Base-by-base conservation (phyloP, 1,284 basidiomycete genomes). In the Ceratobasidium sp. region DNA sequence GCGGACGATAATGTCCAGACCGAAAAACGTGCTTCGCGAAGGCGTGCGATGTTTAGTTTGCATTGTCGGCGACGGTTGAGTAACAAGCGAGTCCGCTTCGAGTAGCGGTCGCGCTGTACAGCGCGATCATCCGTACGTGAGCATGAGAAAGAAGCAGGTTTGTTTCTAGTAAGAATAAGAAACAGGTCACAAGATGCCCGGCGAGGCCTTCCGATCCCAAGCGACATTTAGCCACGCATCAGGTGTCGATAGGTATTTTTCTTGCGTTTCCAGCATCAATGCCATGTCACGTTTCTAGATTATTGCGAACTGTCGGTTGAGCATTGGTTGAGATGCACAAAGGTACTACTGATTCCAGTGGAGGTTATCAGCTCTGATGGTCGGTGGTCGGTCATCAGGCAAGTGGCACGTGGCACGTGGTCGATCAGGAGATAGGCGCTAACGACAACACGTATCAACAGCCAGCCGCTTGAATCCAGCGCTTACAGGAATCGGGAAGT, bases 151-250 rank as follows among this genome's bases (percentile, higher is more conserved):
- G 70, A 71, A 71, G 53, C 53, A 13, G n/a, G 13, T 44, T 0
- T 1, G 42, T 23, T 73, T 73, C 70, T 40, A 46, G n/a, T 23
- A 28, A 42, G 70, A 73, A 73, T 13, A 61, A 61, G 40, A 42
- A 28, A 94, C 26, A 49, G 23, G 40, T 61, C 70, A 63, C 53
- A 42, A 28, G 70, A 73, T 73, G 40, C 58, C 70, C 70, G 70
- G 42, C 56, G 26, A 46, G 56, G 40, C 70, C 70, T 60, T 73
- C 42, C 58, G 70, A 60, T 26, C 2, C 18, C n/a, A 73, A 73
- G 70, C 61, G 61, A 64, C 18, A 64, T 44, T 64, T 44, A 64
- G 61, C 40, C 61, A 61, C 13, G 15, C 18, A 64, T 64, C 61
- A 64, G 40, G 61, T 10, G 61, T 33, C n/a, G 20, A 10, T 23